phyloP scores from a whole-genome alignment of 2,329 filamentous ascomycete species.

The Cercospora janseana region DNA sequence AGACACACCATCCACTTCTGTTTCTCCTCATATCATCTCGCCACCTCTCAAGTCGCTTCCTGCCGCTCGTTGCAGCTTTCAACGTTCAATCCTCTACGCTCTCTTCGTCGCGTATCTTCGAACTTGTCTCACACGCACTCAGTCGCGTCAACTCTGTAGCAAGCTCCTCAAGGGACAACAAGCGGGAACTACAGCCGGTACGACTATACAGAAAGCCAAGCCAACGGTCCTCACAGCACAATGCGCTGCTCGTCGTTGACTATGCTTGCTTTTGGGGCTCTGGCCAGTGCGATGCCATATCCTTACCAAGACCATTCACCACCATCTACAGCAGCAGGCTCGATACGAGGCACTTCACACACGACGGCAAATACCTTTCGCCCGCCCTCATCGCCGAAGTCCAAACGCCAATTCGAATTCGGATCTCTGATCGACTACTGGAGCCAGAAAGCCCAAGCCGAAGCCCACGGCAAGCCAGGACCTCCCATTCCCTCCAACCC shows the following conservation, averaged over 20 bases:
- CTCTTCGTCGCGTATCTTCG: conserved; percentile 1
- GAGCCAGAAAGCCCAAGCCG: conserved; percentile 6
- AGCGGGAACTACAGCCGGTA: background rate
- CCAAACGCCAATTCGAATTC: conserved; percentile 1
- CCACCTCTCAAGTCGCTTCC: conserved; percentile 1
- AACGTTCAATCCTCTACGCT: conserved; percentile 1
- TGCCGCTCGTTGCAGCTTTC: background rate
- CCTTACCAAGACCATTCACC: background rate
- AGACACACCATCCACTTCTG: conserved; percentile 2
- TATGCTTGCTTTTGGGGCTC: conserved; percentile 6
- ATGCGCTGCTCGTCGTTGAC: conserved; percentile 8
- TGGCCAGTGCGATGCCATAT: conserved; percentile 4
- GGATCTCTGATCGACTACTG: conserved; percentile 3
- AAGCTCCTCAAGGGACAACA: background rate
- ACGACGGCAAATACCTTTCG: background rate
- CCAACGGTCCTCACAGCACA: background rate
- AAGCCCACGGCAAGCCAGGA: conserved; percentile 1
- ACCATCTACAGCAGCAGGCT: background rate
- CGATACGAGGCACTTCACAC: background rate
- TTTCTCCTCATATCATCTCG: background rate
- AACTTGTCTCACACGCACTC: background rate
- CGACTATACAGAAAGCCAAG: background rate
- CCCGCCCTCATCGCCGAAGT: background rate
- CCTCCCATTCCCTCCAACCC: background rate
- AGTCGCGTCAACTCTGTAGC: conserved; percentile 2